Percentiles rank a stretch among this genome's conserved stretches.
These are phyloP conservation scores for Calonectria pauciramosa DNA, from an alignment of 2,329 filamentous ascomycete genomes.

Conservation along the genomic window DNA sequence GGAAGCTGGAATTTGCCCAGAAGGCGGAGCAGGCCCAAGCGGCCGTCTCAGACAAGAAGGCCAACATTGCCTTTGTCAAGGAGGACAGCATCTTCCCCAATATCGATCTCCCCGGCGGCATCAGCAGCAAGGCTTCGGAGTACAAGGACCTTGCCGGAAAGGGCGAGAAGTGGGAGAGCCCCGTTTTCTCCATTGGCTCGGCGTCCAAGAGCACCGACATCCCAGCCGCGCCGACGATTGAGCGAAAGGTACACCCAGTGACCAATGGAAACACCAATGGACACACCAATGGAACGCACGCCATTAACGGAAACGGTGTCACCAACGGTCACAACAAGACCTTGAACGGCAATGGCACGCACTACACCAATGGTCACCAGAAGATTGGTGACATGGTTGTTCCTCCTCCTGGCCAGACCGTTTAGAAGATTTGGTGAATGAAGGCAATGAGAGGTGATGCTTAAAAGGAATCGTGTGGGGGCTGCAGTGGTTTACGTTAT, in stretches of 20 bases:
- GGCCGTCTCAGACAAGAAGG: constrained; percentile 74
- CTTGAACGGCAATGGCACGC: constrained; percentile 31
- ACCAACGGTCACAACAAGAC: constrained; percentile 6
- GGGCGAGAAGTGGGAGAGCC: constrained; percentile 95
- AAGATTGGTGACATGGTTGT: constrained; percentile 36
- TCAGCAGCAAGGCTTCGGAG: constrained; percentile 93
- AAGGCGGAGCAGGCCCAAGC: constrained; percentile 83
- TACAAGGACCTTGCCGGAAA: constrained; percentile 89
- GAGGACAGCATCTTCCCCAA: constrained; percentile 92
- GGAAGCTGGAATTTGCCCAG: constrained; percentile 80
- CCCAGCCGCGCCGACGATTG: constrained; percentile 69
- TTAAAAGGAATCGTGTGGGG: constrained; percentile 11
- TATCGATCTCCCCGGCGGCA: constrained; percentile 83
- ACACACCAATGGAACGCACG: constrained; percentile 31
- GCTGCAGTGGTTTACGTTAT: constrained; percentile 35
- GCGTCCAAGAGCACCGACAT: constrained; percentile 81
- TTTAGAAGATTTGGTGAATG: constrained; percentile 28
- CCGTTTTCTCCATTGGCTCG: constrained; percentile 89
- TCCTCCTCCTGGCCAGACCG: constrained; percentile 31
- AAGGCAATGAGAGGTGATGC: not conserved
- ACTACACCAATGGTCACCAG: constrained; percentile 30
- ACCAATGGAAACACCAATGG: constrained; percentile 31
- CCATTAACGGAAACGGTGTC: constrained; percentile 30
- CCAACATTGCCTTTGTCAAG: constrained; percentile 70
- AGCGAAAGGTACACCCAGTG: constrained; percentile 57